Evolutionary conservation across 225 moss, liverwort and hornwort genomes (phyloP).

Genomic region (Takakia lepidozioides): DNA sequence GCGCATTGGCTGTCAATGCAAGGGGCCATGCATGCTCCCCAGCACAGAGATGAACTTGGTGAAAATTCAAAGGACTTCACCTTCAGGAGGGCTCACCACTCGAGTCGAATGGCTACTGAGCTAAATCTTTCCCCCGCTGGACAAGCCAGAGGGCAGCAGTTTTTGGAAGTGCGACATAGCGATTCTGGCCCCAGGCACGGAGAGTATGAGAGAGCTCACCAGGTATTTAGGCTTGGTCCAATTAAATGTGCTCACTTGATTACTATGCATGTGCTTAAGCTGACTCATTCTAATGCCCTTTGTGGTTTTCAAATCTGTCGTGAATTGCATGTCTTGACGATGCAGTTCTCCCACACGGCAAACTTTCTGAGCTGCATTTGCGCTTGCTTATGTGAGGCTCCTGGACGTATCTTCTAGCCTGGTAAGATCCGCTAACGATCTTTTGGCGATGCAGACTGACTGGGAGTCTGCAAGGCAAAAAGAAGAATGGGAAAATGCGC

Average conservation of each 20-base stretch:
- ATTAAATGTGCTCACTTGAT: too few relatives aligned
- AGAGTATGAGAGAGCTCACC: constrained; percentile 15
- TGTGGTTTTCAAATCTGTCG: too few relatives aligned
- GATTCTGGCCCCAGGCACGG: constrained; percentile 14
- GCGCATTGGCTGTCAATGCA: constrained; percentile 32
- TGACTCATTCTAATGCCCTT: too few relatives aligned
- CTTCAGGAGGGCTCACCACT: constrained; percentile 11
- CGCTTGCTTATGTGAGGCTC: too few relatives aligned
- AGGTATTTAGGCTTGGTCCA: too few relatives aligned
- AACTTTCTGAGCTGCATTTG: too few relatives aligned
- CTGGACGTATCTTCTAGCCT: too few relatives aligned
- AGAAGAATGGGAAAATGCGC: constrained; percentile 39
- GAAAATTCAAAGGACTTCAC: constrained; percentile 7
- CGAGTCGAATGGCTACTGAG: constrained; percentile 25
- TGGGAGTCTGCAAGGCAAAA: constrained; percentile 23
- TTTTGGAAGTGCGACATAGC: constrained; percentile 17
- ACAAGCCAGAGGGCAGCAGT: constrained; percentile 20
- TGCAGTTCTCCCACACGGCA: too few relatives aligned
- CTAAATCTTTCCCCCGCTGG: constrained; percentile 29
- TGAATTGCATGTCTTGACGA: too few relatives aligned
- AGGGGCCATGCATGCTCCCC: constrained; percentile 13
- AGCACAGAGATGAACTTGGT: constrained; percentile 17
- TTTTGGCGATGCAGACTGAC: constrained; percentile 19
- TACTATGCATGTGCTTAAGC: too few relatives aligned
- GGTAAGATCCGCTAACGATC: too few relatives aligned